These are phyloP conservation scores for Zychaea mexicana DNA, from an alignment of 371 early-diverging fungal genomes.

Conservation along the genomic window DNA sequence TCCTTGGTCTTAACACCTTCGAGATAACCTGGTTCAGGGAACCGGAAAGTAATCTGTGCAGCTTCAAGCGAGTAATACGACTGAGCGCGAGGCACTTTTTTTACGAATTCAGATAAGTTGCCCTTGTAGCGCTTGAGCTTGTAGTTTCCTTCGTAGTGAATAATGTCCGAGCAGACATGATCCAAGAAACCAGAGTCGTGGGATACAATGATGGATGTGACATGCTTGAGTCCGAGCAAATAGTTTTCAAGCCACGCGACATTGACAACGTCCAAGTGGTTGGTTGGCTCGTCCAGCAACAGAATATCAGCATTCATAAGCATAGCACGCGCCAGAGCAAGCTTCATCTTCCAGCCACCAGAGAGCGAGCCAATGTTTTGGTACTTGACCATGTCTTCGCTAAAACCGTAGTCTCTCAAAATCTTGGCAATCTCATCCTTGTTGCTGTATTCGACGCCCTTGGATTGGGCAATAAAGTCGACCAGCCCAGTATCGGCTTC, in stretches of 20 bases:
- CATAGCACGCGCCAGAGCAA: slow-evolving; percentile 86
- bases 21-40: slow-evolving; percentile 76
- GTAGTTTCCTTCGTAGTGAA: slow-evolving; percentile 75
- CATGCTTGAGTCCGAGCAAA: slow-evolving; percentile 65
- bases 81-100: slow-evolving; percentile 75
- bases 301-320: slow-evolving; percentile 83
- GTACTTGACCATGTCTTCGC: slow-evolving; percentile 64
- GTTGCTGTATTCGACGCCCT: slow-evolving; percentile 53
- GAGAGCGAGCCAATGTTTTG: slow-evolving; percentile 75
- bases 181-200: slow-evolving; percentile 92
- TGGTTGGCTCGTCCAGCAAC: slow-evolving; percentile 91
- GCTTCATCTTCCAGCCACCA: slow-evolving; percentile 92
- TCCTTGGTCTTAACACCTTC: slow-evolving; percentile 78
- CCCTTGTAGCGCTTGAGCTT: slow-evolving; percentile 83
- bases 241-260: slow-evolving; percentile 87
- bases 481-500: slow-evolving; percentile 67
- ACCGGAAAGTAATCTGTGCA: slow-evolving; percentile 57
- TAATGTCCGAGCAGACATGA: slow-evolving; percentile 81
- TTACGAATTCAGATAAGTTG: slow-evolving; percentile 84
- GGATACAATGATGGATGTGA: slow-evolving; percentile 87
- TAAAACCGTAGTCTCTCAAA: slow-evolving; percentile 71
- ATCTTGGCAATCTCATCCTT: slow-evolving; percentile 57
- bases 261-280: slow-evolving; percentile 86
- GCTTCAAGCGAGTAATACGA: slow-evolving; percentile 72
- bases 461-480: slow-evolving; percentile 67